phyloP scores from a whole-genome alignment of 495 filamentous ascomycete species.

The Neurospora sp. region DNA sequence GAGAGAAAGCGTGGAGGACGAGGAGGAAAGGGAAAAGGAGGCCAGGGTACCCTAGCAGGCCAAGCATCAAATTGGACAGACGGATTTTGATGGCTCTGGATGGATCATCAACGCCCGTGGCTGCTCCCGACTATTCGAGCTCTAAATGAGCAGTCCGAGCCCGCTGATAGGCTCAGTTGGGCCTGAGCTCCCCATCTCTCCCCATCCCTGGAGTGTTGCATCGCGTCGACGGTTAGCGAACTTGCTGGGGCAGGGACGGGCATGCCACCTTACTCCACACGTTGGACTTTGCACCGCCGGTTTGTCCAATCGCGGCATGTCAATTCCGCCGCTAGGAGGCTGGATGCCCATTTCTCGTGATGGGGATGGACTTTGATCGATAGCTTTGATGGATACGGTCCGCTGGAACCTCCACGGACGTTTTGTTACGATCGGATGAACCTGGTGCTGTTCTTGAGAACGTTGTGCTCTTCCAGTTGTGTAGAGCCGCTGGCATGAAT shows the following conservation, averaged over 20 bases:
- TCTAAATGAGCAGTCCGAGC: background rate
- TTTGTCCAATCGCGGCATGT: background rate
- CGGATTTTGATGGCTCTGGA: background rate
- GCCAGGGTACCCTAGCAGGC: conserved; percentile 1
- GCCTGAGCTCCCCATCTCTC: background rate
- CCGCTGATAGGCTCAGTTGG: background rate
- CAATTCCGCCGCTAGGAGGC: background rate
- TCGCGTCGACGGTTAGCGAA: background rate
- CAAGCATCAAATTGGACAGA: conserved; percentile 2
- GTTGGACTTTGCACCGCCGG: background rate
- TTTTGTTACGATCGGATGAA: background rate
- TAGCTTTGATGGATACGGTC: background rate
- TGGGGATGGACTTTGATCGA: background rate
- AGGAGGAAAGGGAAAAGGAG: conserved; percentile 6
- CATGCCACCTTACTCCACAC: background rate
- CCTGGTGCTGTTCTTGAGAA: background rate
- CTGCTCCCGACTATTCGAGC: conserved; percentile 7
- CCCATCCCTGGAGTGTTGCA: background rate
- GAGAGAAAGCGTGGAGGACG: conserved; percentile 4
- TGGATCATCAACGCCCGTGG: conserved; percentile 6
- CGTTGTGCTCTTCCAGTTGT: background rate
- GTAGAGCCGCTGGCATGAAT: background rate
- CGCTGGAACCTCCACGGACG: background rate
- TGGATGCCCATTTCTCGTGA: background rate
- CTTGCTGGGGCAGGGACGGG: background rate